These are phyloP conservation scores for Suillus weaverae DNA, from an alignment of 768 basidiomycete species.

Conservation along the genomic window DNA sequence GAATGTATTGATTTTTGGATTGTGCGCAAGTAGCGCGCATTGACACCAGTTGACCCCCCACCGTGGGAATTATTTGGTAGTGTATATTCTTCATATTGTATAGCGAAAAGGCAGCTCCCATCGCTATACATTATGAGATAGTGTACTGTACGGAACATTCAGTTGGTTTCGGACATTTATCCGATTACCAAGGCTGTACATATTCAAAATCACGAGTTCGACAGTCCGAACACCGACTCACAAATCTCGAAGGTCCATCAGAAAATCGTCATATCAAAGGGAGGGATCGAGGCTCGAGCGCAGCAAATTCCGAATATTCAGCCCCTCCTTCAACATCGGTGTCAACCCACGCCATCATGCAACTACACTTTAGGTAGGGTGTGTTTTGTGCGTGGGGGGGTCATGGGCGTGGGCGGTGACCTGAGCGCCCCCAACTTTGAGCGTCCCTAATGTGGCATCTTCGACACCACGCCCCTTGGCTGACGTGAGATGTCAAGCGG, in stretches of 20 bases:
- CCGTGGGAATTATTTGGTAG: not conserved
- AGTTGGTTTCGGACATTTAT: too few species aligned
- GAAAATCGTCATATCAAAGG: not conserved
- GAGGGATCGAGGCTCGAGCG: conserved; percentile 18
- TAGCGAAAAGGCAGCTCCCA: not conserved
- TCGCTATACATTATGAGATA: not conserved
- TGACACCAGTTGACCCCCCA: too few species aligned
- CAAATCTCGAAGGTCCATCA: conserved; percentile 1
- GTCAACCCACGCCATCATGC: conserved; percentile 40
- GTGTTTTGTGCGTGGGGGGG: too few species aligned
- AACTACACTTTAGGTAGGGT: too few species aligned
- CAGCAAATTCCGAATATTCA: conserved; percentile 13
- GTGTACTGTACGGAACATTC: not conserved
- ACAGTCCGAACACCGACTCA: too few species aligned
- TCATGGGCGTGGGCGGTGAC: too few species aligned
- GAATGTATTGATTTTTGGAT: too few species aligned
- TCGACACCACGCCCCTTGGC: conserved; percentile 3
- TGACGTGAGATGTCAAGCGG: conserved; percentile 11
- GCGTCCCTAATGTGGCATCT: too few species aligned
- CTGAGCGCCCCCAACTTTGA: too few species aligned
- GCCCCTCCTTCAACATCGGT: conserved; percentile 39
- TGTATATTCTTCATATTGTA: not conserved
- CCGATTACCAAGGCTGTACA: too few species aligned
- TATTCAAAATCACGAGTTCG: too few species aligned
- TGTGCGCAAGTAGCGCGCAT: too few species aligned